These are phyloP conservation scores for Aspergillus nidulans DNA, from an alignment of 495 filamentous ascomycete species.

Conservation along the genomic window DNA sequence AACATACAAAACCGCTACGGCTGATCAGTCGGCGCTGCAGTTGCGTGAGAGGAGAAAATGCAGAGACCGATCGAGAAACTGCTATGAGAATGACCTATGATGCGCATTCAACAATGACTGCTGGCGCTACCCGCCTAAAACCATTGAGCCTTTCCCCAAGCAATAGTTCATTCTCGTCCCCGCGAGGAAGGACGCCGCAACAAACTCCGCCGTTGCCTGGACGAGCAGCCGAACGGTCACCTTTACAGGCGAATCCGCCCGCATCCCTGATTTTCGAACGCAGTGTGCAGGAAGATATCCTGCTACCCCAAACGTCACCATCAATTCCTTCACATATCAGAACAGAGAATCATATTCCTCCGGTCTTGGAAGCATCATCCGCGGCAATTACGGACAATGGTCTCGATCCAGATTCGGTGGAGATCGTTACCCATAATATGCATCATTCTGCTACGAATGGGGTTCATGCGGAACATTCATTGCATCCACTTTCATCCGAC, in stretches of 20 bases:
- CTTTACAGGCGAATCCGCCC: constrained; percentile 1
- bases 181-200: background rate
- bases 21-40: background rate
- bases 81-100: background rate
- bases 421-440: constrained; percentile 10
- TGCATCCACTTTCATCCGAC: background rate
- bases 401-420: constrained; percentile 9
- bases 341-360: constrained; percentile 14
- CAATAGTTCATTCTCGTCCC: background rate
- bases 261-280: constrained; percentile 11
- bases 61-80: background rate
- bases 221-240: background rate
- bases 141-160: constrained; percentile 1
- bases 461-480: background rate
- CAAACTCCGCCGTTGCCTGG: constrained; percentile 3
- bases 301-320: constrained; percentile 10
- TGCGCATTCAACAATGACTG: background rate
- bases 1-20: background rate
- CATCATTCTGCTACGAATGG: constrained; percentile 2
- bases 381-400: constrained; percentile 8
- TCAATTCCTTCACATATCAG: constrained; percentile 14
- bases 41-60: background rate
- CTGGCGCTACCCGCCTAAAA: background rate
- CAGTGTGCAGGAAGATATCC: constrained; percentile 14
- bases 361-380: constrained; percentile 13